phyloP scores from a whole-genome alignment of 176 grass and related monocot genomes.

The Bonia amplexicaulis region DNA sequence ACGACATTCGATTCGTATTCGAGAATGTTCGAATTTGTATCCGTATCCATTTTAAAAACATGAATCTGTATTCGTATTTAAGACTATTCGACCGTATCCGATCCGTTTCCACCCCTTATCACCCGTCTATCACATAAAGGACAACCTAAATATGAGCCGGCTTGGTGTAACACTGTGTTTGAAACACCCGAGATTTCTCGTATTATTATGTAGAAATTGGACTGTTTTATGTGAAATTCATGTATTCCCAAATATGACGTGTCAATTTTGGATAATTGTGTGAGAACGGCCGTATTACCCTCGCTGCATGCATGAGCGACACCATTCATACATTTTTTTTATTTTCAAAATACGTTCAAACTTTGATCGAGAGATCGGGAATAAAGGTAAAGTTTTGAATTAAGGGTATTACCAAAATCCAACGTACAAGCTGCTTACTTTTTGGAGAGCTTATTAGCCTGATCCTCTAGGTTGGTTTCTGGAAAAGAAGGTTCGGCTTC shows the following conservation, averaged over 20 bases:
- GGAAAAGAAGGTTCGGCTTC: not conserved
- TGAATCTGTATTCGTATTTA: too few relatives aligned
- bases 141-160: not conserved
- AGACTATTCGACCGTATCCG: too few relatives aligned
- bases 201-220: not conserved
- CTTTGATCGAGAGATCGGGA: not conserved
- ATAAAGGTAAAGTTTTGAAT: not conserved
- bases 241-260: not conserved
- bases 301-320: not conserved
- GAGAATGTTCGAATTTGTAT: too few relatives aligned
- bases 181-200: not conserved
- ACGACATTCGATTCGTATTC: too few relatives aligned
- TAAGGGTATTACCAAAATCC: not conserved
- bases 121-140: not conserved
- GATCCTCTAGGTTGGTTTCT: not conserved
- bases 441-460: not conserved
- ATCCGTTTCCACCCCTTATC: too few relatives aligned
- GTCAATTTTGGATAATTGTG: not conserved
- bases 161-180: not conserved
- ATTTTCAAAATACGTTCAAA: not conserved
- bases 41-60: too few relatives aligned
- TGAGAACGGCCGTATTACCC: not conserved
- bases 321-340: not conserved
- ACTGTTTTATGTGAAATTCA: not conserved
- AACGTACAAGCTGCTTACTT: not conserved